These are phyloP conservation scores for Blastocystis sp. DNA, from an alignment of 352 stramenopile genomes.

Conservation along the genomic window DNA sequence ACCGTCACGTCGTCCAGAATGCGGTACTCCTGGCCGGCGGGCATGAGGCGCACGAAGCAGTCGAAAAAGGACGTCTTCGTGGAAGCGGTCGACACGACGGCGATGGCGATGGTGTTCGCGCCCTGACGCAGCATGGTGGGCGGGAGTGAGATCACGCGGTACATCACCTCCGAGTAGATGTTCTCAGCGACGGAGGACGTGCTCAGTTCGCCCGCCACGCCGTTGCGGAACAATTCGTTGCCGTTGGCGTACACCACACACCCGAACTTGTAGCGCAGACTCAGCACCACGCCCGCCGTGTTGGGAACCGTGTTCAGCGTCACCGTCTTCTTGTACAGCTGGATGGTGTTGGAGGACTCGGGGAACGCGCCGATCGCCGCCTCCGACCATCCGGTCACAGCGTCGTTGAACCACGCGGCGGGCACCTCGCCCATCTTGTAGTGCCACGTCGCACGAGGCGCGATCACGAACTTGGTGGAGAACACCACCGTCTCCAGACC, in stretches of 20 bases:
- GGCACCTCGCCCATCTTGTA: slow-evolving; percentile 58
- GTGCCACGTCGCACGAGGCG: slow-evolving; percentile 1
- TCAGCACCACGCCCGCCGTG: neutral
- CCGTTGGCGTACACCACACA: slow-evolving; percentile 33
- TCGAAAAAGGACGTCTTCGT: slow-evolving; percentile 6
- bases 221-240: slow-evolving; percentile 48
- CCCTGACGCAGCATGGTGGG: neutral
- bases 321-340: slow-evolving; percentile 66
- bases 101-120: slow-evolving; percentile 24
- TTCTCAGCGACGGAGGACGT: slow-evolving; percentile 10
- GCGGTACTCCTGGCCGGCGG: neutral
- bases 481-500: neutral
- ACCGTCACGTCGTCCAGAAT: neutral
- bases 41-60: neutral
- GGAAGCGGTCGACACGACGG: neutral
- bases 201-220: slow-evolving; percentile 34
- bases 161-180: slow-evolving; percentile 2
- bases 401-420: slow-evolving; percentile 4
- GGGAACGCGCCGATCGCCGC: neutral
- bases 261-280: slow-evolving; percentile 34
- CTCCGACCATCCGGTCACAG: neutral
- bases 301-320: neutral
- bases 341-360: slow-evolving; percentile 35
- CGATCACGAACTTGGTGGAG: slow-evolving; percentile 11
- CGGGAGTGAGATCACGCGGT: slow-evolving; percentile 28